Evolutionary conservation across 352 stramenopile genomes (phyloP), one percentile per base, ranked within the genome.

Genomic region (Globisporangium canariense): DNA sequence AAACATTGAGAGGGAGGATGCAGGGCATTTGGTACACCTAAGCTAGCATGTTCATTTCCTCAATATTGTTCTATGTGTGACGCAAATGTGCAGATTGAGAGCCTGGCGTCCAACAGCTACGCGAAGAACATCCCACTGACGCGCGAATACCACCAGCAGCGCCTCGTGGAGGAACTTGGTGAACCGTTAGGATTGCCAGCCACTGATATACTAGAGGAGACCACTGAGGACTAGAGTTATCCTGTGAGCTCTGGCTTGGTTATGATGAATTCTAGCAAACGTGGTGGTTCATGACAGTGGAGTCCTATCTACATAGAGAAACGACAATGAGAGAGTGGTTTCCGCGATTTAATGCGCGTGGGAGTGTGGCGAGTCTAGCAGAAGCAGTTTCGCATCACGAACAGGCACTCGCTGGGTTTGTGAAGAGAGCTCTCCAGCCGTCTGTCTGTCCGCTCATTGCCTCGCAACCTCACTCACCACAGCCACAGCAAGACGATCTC

Each of bases 101-200:
- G 73, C 2, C 88, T 94, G 55, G 86, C 89, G 45, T 83, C 81
- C 28, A 78, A 72, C 3, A 84, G 77, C 28, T 94, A 94, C 62
- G 71, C 68, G 32, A 89, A 90, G 62, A 79, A 91, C 36, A 76
- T 79, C 34, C 82, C 81, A 0, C 73, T 79, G 32, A 75, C 75
- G 11, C 83, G 81, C 18, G 71, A 64, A 20, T 92, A 94, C 50
- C 80, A 91, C 41, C 54, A 80, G 14, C 64, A 81, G 54, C 81
- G 85, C 10, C 64, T 94, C 45, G 55, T 49, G 4, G 85, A 94
- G 63, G 83, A 94, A 53, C 88, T 78, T 54, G 81, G 76, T 4
- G n/a, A 54, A 1, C 67, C 70, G 5, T 25, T 53, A 32, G 61
- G 4, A 46, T 8, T 18, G 2, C 25, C 14, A 28, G 32, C 9